Evolutionary conservation across 2,329 filamentous ascomycete species (phyloP).

Genomic region (Cryphonectria carpinicola): DNA sequence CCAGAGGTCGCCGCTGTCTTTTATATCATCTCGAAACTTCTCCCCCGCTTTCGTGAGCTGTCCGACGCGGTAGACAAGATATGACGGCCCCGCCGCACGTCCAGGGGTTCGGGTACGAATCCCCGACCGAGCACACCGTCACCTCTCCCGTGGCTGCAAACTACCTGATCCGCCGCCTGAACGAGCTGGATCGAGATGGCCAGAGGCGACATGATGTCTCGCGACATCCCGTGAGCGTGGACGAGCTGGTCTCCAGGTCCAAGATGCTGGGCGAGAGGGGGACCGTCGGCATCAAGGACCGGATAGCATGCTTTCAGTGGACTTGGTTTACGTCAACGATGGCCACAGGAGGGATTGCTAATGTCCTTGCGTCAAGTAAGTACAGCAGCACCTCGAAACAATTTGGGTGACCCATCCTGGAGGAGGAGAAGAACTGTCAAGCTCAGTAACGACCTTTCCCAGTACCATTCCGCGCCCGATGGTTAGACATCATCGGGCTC

Average conservation of each 20-base stretch:
- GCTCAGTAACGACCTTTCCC: constrained; percentile 4
- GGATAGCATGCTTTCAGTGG: constrained; percentile 64
- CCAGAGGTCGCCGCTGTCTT: constrained; percentile 50
- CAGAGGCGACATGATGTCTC: constrained; percentile 9
- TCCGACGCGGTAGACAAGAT: constrained; percentile 42
- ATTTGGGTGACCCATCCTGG: neutral
- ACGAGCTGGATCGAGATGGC: constrained; percentile 17
- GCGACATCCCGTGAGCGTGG: constrained; percentile 31
- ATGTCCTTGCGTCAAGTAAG: constrained; percentile 58
- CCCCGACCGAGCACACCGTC: constrained; percentile 41
- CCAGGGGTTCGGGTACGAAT: constrained; percentile 43
- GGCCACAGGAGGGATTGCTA: constrained; percentile 61
- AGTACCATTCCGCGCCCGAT: constrained; percentile 58
- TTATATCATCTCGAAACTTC: constrained; percentile 53
- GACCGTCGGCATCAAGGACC: constrained; percentile 49
- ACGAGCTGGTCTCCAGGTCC: constrained; percentile 41
- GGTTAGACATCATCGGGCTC: constrained; percentile 62
- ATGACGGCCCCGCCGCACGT: constrained; percentile 41
- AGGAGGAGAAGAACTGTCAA: neutral
- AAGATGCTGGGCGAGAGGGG: constrained; percentile 32
- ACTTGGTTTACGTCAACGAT: constrained; percentile 78
- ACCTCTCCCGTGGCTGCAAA: constrained; percentile 23
- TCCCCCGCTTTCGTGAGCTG: constrained; percentile 52
- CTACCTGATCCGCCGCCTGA: constrained; percentile 23
- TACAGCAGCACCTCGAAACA: constrained; percentile 19